Conservation (phyloP, 306 rosid genomes). For the Pyrus pyrifolia region DNA sequence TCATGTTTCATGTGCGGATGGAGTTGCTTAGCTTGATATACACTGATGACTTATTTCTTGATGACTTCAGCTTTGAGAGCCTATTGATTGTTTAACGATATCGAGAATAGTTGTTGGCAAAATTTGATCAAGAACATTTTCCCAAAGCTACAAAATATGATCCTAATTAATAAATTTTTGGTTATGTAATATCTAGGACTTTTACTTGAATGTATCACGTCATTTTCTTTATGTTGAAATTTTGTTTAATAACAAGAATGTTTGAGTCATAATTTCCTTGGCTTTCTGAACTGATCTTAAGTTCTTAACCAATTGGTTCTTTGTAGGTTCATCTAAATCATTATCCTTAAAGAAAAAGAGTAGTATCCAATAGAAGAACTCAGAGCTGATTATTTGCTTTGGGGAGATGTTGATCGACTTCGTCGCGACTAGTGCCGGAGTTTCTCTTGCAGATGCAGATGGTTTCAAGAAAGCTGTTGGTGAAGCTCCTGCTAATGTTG, state of each 20-base stretch:
- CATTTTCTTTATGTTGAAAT: too few relatives aligned
- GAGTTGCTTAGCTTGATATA: neutral
- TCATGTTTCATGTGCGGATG: neutral
- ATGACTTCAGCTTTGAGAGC: too few relatives aligned
- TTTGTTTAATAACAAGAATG: neutral
- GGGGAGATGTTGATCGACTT: conserved; percentile 73
- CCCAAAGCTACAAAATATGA: neutral
- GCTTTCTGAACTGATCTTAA: neutral
- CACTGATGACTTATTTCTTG: too few relatives aligned
- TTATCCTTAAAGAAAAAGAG: neutral
- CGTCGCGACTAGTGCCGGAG: conserved; percentile 64
- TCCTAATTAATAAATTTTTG: too few relatives aligned
- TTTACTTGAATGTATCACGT: too few relatives aligned
- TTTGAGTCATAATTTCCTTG: neutral
- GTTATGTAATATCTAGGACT: neutral
- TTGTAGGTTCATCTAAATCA: conserved; percentile 21
- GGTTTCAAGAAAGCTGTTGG: conserved; percentile 87
- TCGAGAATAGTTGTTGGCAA: too few relatives aligned
- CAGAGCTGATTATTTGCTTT: conserved; percentile 46
- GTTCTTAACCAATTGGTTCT: neutral
- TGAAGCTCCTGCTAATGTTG: conserved; percentile 96
- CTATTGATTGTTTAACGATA: too few relatives aligned
- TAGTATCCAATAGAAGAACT: conserved; percentile 4
- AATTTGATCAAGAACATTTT: too few relatives aligned
- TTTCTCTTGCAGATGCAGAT: conserved; percentile 74